These are phyloP conservation scores for Flaveria ramosissima DNA, from an alignment of 129 eudicot genomes.

Conservation along the genomic window DNA sequence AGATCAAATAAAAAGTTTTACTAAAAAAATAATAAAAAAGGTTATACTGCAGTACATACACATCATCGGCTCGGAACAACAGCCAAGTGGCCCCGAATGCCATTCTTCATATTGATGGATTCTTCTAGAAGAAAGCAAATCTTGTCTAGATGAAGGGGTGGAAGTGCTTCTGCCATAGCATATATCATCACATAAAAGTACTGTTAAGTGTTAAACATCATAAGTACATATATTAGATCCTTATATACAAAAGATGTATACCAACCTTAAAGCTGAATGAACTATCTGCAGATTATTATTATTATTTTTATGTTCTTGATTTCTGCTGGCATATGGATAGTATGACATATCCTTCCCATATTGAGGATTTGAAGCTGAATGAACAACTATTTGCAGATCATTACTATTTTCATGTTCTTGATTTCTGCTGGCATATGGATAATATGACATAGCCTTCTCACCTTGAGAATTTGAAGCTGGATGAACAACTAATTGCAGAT, in stretches of 20 bases:
- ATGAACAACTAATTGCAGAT: constrained; percentile 33
- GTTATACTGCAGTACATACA: constrained; percentile 63
- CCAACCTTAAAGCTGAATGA: constrained; percentile 26
- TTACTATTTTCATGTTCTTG: constrained; percentile 41
- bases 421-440: constrained; percentile 37
- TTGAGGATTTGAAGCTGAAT: constrained; percentile 50
- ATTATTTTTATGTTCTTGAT: constrained; percentile 39
- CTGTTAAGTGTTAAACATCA: background rate
- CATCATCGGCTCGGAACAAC: constrained; percentile 82
- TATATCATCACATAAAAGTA: background rate
- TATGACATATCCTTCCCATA: constrained; percentile 1
- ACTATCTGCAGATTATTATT: constrained; percentile 32
- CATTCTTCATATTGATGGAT: constrained; percentile 58
- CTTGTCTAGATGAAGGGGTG: constrained; percentile 39
- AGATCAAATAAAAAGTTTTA: constrained; percentile 14
- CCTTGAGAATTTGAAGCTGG: constrained; percentile 51
- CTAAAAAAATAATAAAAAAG: background rate
- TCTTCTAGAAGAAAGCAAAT: constrained; percentile 52
- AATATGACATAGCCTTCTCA: constrained; percentile 8
- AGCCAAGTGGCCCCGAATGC: constrained; percentile 81
- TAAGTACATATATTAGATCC: background rate
- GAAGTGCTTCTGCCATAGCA: constrained; percentile 60
- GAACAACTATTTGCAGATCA: constrained; percentile 35
- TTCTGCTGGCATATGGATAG: constrained; percentile 38
- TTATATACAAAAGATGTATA: background rate